Evolutionary conservation across 768 basidiomycete species (phyloP).

Genomic region (Collybia sordida): DNA sequence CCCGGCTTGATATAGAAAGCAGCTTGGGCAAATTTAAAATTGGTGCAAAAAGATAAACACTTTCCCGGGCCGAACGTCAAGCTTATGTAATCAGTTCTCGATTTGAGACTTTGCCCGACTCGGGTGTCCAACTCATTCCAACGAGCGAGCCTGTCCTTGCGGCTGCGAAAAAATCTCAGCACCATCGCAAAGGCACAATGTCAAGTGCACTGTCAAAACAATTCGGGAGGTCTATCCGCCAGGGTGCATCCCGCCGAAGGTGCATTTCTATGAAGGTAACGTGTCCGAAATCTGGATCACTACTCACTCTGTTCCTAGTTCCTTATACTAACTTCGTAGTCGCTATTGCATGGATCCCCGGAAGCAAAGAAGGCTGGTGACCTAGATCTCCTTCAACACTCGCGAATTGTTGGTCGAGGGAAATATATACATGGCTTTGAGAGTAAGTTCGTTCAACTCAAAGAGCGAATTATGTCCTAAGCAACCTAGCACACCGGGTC

Average conservation of each 20-base stretch:
- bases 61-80: no score
- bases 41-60: no score
- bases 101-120: no score
- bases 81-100: no score
- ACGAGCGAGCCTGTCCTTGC: no score
- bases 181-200: slow-evolving; percentile 3
- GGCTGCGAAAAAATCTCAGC: not conserved
- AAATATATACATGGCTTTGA: slow-evolving; percentile 94
- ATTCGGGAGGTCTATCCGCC: no score
- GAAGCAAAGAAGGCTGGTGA: slow-evolving; percentile 86
- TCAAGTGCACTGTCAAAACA: not conserved
- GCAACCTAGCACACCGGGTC: slow-evolving; percentile 71
- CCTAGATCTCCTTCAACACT: slow-evolving; percentile 77
- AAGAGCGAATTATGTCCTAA: slow-evolving; percentile 1
- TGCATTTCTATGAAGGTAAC: slow-evolving; percentile 66
- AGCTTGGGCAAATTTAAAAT: no score
- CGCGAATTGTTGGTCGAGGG: slow-evolving; percentile 83
- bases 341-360: slow-evolving; percentile 89
- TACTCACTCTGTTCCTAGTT: slow-evolving; percentile 13
- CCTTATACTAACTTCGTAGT: slow-evolving; percentile 44
- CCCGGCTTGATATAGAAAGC: no score
- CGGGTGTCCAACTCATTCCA: no score
- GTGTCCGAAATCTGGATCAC: slow-evolving; percentile 11
- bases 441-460: slow-evolving; percentile 45
- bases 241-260: slow-evolving; percentile 28